Base-by-base conservation (phyloP, 1,284 basidiomycete genomes). In the Puccinia hordei region DNA sequence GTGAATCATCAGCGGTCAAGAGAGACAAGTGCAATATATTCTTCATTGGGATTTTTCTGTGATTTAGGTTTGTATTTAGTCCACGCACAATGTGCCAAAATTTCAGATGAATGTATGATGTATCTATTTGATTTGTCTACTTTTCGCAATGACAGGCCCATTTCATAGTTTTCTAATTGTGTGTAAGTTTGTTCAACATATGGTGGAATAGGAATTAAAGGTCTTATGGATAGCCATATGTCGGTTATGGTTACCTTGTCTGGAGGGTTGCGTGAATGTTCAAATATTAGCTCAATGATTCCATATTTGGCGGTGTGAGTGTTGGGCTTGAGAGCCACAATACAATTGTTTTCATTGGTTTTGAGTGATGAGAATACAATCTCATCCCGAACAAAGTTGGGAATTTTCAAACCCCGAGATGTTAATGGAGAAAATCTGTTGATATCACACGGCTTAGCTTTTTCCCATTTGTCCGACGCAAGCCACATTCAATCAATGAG, bases 321-420 rank as follows among this genome's bases (percentile, higher is more conserved):
- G 27, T 51, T 51, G 3, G 41, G 9, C 17, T 59, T 73, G 1
- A 73, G 46, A n/a, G 72, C 51, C 12, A 73, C 51, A 55, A 55
- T n/a, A 73, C 33, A 73, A 24, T 73, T 73, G n/a, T 73, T 55
- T 61, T 49, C 35, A 24, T 59, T 73, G 2, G 13, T 35, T 2
- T 55, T 30, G 4, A 38, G 1, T 0, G 27, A n/a, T 2, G 53
- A 73, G 35, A 57, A 59, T 4, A 73, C 38, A 22, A 57, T 51
- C 24, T 61, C 33, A 13, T 38, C 53, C 10, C 33, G 35, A 2
- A 10, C 33, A 12, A 8, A 4, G 38, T 73, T 59, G 3, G 10
- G 33, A 49, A 73, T 12, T n/a, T 51, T 9, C 13, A 8, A 10
- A n/a, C 4, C 22, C 24, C 9, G 2, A 1, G 46, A 72, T 13